Conservation (phyloP, 257 asterid genomes). For the Ehretia macrophylla region DNA sequence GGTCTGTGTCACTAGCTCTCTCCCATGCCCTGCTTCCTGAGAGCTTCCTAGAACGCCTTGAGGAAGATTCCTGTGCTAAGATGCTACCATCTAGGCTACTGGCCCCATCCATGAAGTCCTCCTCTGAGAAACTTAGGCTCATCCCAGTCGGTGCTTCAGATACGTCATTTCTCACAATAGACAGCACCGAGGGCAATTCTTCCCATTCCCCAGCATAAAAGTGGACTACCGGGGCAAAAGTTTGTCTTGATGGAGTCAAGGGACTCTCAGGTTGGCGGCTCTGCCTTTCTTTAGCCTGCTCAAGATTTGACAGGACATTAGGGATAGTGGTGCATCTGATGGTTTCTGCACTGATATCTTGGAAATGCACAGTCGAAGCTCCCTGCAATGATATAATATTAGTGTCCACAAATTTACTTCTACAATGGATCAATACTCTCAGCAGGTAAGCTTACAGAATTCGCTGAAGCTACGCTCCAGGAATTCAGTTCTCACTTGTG, state of each 20-base stretch:
- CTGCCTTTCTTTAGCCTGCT: constrained; percentile 35
- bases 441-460: neutral
- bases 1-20: constrained; percentile 26
- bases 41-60: constrained; percentile 32
- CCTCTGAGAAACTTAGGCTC: constrained; percentile 35
- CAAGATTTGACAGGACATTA: constrained; percentile 33
- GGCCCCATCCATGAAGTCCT: constrained; percentile 34
- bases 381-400: constrained; percentile 21
- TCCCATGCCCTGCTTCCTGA: constrained; percentile 44
- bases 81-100: constrained; percentile 38
- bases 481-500: neutral
- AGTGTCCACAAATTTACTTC: neutral
- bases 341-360: constrained; percentile 32
- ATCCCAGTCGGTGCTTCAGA: constrained; percentile 32
- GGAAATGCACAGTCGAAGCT: constrained; percentile 36
- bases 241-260: constrained; percentile 34
- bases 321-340: constrained; percentile 39
- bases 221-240: constrained; percentile 28
- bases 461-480: neutral
- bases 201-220: constrained; percentile 41
- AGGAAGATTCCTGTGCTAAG: constrained; percentile 30
- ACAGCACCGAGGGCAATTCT: constrained; percentile 29
- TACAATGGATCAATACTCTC: neutral
- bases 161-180: constrained; percentile 25
- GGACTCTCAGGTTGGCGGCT: constrained; percentile 36